Evolutionary conservation across 345 rosid species (phyloP).

Genomic region (Hypericum perforatum): DNA sequence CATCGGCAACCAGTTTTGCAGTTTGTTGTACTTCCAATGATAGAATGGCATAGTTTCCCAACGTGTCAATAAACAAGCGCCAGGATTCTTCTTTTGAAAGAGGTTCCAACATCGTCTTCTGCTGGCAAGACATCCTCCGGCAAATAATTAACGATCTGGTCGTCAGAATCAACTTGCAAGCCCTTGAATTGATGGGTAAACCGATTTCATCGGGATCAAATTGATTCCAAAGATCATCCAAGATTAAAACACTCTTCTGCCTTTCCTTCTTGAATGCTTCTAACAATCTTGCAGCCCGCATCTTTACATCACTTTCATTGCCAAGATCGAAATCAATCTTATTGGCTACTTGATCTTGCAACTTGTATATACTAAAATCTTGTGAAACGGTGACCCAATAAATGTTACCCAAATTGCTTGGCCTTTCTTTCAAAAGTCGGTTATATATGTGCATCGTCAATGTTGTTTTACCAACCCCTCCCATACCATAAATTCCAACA

Average conservation of each 20-base stretch:
- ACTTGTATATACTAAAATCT: neutral
- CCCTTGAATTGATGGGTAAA: neutral
- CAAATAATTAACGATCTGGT: neutral
- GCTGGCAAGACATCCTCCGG: constrained; percentile 3
- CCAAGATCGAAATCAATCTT: constrained; percentile 4
- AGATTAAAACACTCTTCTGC: constrained; percentile 3
- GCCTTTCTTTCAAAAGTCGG: neutral
- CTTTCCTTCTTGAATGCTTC: constrained; percentile 3
- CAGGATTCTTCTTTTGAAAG: constrained; percentile 18
- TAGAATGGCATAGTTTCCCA: constrained; percentile 2
- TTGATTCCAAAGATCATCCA: constrained; percentile 5
- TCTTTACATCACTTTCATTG: neutral
- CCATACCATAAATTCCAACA: constrained; percentile 12
- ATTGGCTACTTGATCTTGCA: constrained; percentile 11
- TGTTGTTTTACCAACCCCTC: constrained; percentile 15
- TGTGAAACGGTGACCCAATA: constrained; percentile 23
- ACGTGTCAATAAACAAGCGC: constrained; percentile 16
- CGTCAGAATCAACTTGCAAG: constrained; percentile 3
- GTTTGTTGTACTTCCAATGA: constrained; percentile 6
- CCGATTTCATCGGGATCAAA: constrained; percentile 1
- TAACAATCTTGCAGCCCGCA: neutral
- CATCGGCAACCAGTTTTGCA: constrained; percentile 12
- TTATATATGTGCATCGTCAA: constrained; percentile 12
- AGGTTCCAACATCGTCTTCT: constrained; percentile 6
- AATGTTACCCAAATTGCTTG: constrained; percentile 7